Conservation (phyloP, 495 filamentous ascomycete genomes). For the Rusavskia elegans region DNA sequence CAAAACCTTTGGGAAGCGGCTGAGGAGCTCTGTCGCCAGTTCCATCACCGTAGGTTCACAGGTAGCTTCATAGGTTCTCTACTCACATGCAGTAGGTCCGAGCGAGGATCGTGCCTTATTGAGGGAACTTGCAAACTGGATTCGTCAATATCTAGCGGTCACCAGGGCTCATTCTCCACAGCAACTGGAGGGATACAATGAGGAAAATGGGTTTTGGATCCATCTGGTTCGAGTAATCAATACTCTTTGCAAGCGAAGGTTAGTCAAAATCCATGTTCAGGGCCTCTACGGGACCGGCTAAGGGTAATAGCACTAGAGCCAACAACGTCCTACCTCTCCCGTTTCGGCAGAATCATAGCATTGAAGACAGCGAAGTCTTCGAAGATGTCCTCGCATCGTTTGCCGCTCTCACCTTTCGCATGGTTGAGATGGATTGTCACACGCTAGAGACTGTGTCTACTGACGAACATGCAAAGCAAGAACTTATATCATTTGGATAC, state of each 20-base stretch:
- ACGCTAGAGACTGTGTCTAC: constrained; percentile 6
- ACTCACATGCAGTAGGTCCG: constrained; percentile 20
- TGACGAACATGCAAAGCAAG: constrained; percentile 11
- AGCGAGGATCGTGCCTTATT: constrained; percentile 15
- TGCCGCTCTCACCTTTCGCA: constrained; percentile 12
- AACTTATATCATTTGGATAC: constrained; percentile 16
- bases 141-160: constrained; percentile 13
- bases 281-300: background rate
- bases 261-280: constrained; percentile 6
- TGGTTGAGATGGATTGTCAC: constrained; percentile 14
- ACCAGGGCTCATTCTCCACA: constrained; percentile 9
- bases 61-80: constrained; percentile 23
- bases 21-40: constrained; percentile 18
- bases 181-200: constrained; percentile 18
- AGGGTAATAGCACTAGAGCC: background rate
- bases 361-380: background rate
- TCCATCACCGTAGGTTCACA: constrained; percentile 29
- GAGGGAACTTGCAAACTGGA: constrained; percentile 15
- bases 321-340: background rate
- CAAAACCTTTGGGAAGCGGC: constrained; percentile 23
- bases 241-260: constrained; percentile 28
- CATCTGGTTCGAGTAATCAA: constrained; percentile 30
- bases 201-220: constrained; percentile 38
- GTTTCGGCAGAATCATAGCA: background rate
- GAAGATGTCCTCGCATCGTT: constrained; percentile 12